Evolutionary conservation across 2,329 filamentous ascomycete species (phyloP).

Genomic region (Talaromyces atroroseus): DNA sequence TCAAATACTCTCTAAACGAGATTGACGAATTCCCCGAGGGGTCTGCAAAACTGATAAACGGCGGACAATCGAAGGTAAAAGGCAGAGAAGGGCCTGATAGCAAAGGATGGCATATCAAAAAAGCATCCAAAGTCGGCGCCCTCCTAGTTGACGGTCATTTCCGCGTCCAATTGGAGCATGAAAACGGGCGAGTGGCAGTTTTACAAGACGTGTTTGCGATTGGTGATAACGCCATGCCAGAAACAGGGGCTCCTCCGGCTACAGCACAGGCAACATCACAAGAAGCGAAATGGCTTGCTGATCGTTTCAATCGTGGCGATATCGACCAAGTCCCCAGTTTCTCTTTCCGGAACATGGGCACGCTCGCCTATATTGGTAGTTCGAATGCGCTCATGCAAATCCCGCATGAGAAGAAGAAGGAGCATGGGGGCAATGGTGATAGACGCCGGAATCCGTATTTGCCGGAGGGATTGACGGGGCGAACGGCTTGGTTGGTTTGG

Average conservation of each 20-base stretch:
- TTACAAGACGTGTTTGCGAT: conserved; percentile 51
- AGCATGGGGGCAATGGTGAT: conserved; percentile 7
- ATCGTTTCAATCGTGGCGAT: conserved; percentile 49
- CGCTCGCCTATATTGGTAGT: conserved; percentile 56
- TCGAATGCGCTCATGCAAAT: conserved; percentile 54
- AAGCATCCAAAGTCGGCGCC: conserved; percentile 42
- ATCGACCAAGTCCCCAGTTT: conserved; percentile 36
- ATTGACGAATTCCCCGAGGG: conserved; percentile 32
- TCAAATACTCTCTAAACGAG: conserved; percentile 23
- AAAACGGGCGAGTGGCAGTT: conserved; percentile 33
- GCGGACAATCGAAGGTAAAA: too few relatives aligned
- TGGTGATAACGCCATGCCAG: conserved; percentile 53
- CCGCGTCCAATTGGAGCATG: conserved; percentile 47
- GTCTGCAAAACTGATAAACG: conserved; percentile 19
- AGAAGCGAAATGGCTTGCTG: conserved; percentile 54
- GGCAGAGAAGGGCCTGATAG: neutral
- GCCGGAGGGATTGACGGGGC: conserved; percentile 34
- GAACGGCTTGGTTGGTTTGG: conserved; percentile 40
- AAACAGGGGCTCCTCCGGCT: conserved; percentile 48
- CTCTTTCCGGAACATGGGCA: conserved; percentile 53
- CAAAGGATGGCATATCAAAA: conserved; percentile 46
- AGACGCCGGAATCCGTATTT: conserved; percentile 23
- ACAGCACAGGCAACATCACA: conserved; percentile 57
- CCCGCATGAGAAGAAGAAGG: conserved; percentile 22
- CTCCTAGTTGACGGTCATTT: conserved; percentile 54